These are phyloP conservation scores for Moricandia arvensis DNA, from an alignment of 345 rosid species.

Conservation along the genomic window DNA sequence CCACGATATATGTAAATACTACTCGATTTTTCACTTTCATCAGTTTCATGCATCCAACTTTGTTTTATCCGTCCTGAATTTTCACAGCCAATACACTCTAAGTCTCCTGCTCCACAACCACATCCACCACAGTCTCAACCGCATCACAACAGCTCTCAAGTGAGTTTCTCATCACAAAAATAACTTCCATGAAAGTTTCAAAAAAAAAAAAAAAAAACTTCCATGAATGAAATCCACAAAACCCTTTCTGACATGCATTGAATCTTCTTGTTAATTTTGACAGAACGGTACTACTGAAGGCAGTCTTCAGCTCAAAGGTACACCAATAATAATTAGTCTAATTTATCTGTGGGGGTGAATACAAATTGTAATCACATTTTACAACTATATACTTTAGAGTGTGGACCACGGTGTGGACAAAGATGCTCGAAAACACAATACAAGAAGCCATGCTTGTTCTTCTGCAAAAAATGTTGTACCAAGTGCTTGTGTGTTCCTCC, in stretches of 20 bases:
- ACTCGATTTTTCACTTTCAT: not conserved
- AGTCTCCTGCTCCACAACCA: not conserved
- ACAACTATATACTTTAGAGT: constrained; percentile 31
- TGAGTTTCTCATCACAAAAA: constrained; percentile 5
- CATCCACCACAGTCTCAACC: not conserved
- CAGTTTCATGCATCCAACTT: not conserved
- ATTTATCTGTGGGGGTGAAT: not conserved
- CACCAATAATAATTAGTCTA: not conserved
- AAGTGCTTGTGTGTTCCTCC: constrained; percentile 86
- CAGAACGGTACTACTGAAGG: constrained; percentile 38
- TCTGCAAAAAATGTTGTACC: constrained; percentile 75
- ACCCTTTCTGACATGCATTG: not conserved
- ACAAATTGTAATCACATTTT: not conserved
- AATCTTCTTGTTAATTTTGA: constrained; percentile 15
- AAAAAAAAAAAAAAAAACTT: no score
- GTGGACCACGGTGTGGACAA: constrained; percentile 47
- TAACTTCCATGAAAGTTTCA: constrained; percentile 1
- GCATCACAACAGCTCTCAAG: constrained; percentile 24
- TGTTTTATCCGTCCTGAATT: not conserved
- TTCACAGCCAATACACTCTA: not conserved
- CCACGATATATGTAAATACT: not conserved
- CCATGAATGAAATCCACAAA: not conserved
- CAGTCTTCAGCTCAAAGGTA: constrained; percentile 37
- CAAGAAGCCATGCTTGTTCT: constrained; percentile 83
- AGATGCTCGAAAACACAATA: constrained; percentile 77